Conservation (phyloP, 768 basidiomycete species). For the Pleurotus salmoneostramineus region DNA sequence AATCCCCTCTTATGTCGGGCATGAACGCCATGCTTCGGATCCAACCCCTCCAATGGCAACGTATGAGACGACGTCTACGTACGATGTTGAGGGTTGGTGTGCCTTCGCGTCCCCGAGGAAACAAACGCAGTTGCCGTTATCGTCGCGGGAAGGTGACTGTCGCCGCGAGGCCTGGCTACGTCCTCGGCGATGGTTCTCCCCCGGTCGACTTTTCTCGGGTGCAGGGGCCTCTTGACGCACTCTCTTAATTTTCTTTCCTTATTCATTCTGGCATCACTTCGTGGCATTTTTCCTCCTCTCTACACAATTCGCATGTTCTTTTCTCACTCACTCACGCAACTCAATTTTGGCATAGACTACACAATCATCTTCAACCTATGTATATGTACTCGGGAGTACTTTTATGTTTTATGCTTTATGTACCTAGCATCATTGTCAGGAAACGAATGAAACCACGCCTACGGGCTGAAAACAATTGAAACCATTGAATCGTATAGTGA, state of each 20-base stretch:
- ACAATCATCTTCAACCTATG: constrained; percentile 11
- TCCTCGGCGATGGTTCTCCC: constrained; percentile 51
- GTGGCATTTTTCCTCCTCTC: background rate
- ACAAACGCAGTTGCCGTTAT: constrained; percentile 17
- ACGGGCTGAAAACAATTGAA: background rate
- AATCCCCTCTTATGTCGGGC: constrained; percentile 23
- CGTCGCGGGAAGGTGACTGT: constrained; percentile 23
- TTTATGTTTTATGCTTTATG: constrained; percentile 4
- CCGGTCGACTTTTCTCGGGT: constrained; percentile 46
- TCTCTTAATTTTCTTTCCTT: constrained; percentile 14
- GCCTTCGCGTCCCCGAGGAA: constrained; percentile 24
- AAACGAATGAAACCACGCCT: background rate
- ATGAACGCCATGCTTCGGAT: constrained; percentile 24
- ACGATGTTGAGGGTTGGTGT: constrained; percentile 3
- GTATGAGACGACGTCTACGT: constrained; percentile 5
- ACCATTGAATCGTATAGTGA: background rate
- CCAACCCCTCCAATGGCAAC: constrained; percentile 25
- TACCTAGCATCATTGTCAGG: background rate
- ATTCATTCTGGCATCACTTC: constrained; percentile 1
- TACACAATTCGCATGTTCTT: background rate
- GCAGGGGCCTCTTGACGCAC: constrained; percentile 21
- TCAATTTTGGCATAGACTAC: background rate
- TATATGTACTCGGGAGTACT: constrained; percentile 23
- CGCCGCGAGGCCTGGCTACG: constrained; percentile 27
- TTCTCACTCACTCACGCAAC: too few relatives aligned